These are phyloP conservation scores for Teunomyces tritomae DNA, from an alignment of 805 yeast genomes.

Conservation along the genomic window DNA sequence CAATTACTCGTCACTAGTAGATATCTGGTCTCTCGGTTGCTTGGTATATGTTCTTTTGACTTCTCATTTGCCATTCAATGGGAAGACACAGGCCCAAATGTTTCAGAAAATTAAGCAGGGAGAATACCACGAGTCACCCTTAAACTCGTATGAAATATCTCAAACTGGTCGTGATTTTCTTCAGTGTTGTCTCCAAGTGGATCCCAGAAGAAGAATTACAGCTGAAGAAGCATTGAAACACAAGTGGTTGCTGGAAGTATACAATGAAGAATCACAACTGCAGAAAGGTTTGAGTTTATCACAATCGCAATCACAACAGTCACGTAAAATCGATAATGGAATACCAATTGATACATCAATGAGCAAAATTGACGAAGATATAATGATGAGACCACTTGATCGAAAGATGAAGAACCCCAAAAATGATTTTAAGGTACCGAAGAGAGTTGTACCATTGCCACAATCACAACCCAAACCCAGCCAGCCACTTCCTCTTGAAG, in stretches of 20 bases:
- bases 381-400: conserved; percentile 43
- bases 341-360: conserved; percentile 32
- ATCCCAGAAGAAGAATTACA: conserved; percentile 68
- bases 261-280: conserved; percentile 23
- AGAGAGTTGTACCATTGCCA: conserved; percentile 42
- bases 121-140: conserved; percentile 72
- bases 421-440: conserved; percentile 42
- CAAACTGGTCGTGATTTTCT: conserved; percentile 71
- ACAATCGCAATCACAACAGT: conserved; percentile 70
- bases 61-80: conserved; percentile 93
- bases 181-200: conserved; percentile 66
- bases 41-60: conserved; percentile 87
- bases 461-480: conserved; percentile 31
- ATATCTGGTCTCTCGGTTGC: conserved; percentile 98
- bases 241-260: conserved; percentile 65
- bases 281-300: conserved; percentile 55
- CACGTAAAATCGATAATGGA: conserved; percentile 40
- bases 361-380: conserved; percentile 41
- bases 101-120: conserved; percentile 76
- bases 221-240: conserved; percentile 76
- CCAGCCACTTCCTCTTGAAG: conserved; percentile 14
- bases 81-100: conserved; percentile 82
- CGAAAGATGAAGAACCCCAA: conserved; percentile 19
- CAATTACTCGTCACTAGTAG: conserved; percentile 81
- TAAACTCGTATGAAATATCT: conserved; percentile 65